These are phyloP conservation scores for Taphrina flavorubra DNA, from an alignment of 1,139 yeast genomes.

Conservation along the genomic window DNA sequence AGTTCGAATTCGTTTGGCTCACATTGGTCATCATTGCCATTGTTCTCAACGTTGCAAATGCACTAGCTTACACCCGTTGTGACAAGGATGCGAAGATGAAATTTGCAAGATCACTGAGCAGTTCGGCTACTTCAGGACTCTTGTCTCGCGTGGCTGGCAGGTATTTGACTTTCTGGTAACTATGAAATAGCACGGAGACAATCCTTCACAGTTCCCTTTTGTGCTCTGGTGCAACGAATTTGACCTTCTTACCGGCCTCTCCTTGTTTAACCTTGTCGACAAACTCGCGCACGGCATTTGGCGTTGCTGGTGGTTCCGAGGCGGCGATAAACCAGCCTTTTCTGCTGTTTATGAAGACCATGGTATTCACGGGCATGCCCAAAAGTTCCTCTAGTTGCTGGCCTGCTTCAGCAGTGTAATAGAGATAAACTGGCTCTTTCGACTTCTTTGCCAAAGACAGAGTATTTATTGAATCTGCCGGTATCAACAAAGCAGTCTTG, in stretches of 20 bases:
- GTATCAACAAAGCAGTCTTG: conserved; percentile 8
- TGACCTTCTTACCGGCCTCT: conserved; percentile 19
- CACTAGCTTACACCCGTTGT: conserved; percentile 44
- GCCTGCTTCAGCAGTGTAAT: not conserved
- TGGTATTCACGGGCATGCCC: conserved; percentile 5
- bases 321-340: conserved; percentile 24
- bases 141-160: conserved; percentile 32
- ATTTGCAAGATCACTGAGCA: conserved; percentile 40
- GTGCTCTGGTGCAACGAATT: not conserved
- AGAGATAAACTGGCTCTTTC: not conserved
- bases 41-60: conserved; percentile 39
- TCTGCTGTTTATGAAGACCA: conserved; percentile 21
- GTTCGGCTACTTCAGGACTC: conserved; percentile 34
- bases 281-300: conserved; percentile 20
- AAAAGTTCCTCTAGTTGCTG: not conserved
- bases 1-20: conserved; percentile 76
- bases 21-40: conserved; percentile 49
- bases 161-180: conserved; percentile 23
- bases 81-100: conserved; percentile 42
- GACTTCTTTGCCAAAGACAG: conserved; percentile 5
- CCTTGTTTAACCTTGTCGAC: conserved; percentile 30
- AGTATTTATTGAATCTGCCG: not conserved
- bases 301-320: not conserved
- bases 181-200: not conserved
- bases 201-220: not conserved